A percentile compares a stretch with the other conserved stretches of the same genome.
These are phyloP conservation scores for Aegilops sharonensis DNA, from an alignment of 176 grass and related monocot genomes.

Conservation along the genomic window DNA sequence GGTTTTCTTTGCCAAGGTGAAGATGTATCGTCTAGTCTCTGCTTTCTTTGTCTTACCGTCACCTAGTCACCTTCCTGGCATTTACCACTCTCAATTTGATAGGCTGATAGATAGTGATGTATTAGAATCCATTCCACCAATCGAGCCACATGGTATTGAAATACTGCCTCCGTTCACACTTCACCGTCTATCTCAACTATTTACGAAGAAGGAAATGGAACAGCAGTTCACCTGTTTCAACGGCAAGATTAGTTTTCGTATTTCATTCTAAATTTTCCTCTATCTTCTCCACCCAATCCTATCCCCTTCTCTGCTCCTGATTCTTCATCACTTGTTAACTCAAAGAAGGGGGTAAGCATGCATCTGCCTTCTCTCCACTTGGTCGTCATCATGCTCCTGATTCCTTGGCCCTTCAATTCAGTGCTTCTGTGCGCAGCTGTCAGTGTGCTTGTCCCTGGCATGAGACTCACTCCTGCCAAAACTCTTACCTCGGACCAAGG, in stretches of 20 bases:
- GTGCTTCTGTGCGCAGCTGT: not conserved
- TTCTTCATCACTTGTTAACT: too few species aligned
- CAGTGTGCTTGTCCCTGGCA: not conserved
- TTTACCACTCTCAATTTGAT: not conserved
- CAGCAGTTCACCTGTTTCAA: not conserved
- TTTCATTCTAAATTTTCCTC: not conserved
- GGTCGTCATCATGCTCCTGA: not conserved
- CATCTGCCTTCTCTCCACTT: not conserved
- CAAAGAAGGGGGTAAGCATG: not conserved
- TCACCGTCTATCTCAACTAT: not conserved
- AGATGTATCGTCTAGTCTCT: too few species aligned
- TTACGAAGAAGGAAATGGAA: not conserved
- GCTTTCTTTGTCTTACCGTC: too few species aligned
- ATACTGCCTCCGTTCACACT: not conserved
- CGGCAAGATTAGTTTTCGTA: not conserved
- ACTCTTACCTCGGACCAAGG: not conserved
- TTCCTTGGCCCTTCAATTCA: not conserved
- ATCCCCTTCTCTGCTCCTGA: too few species aligned
- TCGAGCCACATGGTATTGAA: too few species aligned
- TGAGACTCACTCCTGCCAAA: not conserved
- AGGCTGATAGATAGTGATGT: not conserved
- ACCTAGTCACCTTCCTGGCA: too few species aligned
- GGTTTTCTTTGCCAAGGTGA: conserved; percentile 8
- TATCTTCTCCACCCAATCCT: not conserved
- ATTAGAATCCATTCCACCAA: not conserved